Conservation (phyloP, 176 grass and related monocot species). For the Carex myosuroides region DNA sequence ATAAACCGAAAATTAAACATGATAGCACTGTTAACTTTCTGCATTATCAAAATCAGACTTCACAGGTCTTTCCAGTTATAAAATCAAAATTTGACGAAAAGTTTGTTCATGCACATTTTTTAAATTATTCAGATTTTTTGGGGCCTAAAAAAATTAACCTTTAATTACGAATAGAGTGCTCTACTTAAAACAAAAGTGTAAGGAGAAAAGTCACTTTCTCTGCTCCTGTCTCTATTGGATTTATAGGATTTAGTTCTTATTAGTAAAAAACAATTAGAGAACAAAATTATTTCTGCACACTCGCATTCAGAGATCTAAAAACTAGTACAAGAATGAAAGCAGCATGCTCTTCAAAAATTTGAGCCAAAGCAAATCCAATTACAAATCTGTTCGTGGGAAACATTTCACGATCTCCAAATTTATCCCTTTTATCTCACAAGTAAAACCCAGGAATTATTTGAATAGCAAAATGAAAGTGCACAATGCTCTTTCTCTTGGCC, state of each 20-base stretch:
- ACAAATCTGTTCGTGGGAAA: neutral
- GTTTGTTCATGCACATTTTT: neutral
- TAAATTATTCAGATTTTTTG: neutral
- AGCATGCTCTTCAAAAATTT: neutral
- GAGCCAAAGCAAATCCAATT: neutral
- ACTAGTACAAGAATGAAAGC: neutral
- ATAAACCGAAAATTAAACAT: neutral
- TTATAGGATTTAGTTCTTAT: neutral
- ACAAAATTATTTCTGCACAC: neutral
- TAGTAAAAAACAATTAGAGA: neutral
- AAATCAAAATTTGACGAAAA: neutral
- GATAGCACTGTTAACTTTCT: neutral
- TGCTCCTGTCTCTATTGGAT: neutral
- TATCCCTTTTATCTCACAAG: neutral
- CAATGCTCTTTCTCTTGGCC: neutral
- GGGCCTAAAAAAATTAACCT: neutral
- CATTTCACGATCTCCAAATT: neutral
- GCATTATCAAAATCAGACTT: neutral
- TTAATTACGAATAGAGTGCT: neutral
- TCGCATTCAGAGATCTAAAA: neutral
- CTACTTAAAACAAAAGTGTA: neutral
- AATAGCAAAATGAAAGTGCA: neutral
- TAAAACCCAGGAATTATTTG: neutral
- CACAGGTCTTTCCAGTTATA: neutral
- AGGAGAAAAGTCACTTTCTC: constrained; percentile 3